phyloP scores from a whole-genome alignment of 768 basidiomycete species.

The Glaciozyma antarctica region DNA sequence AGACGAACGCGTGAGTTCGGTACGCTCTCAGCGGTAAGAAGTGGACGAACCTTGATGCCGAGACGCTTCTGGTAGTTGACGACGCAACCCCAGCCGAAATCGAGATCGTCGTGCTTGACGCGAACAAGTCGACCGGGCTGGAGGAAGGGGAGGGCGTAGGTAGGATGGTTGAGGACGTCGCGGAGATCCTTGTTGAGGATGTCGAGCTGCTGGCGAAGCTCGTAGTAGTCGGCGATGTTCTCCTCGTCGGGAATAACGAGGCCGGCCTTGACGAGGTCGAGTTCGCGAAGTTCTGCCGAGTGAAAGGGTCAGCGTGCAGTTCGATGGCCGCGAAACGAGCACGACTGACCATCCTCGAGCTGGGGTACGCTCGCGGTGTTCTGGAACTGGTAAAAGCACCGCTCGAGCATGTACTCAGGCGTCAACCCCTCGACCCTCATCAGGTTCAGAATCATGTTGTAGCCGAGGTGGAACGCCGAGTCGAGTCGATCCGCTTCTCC shows the following conservation, averaged over 20 bases:
- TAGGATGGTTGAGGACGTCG: conserved; percentile 87
- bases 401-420: conserved; percentile 94
- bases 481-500: conserved; percentile 93
- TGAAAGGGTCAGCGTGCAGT: neutral
- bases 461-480: conserved; percentile 96
- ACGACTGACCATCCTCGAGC: conserved; percentile 63
- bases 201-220: conserved; percentile 83
- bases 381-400: conserved; percentile 98
- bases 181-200: conserved; percentile 79
- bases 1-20: neutral
- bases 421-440: conserved; percentile 98
- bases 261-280: conserved; percentile 56
- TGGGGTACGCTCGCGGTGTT: conserved; percentile 80
- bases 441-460: conserved; percentile 97
- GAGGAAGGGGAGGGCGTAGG: conserved; percentile 87
- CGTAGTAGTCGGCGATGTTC: conserved; percentile 79
- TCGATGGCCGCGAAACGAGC: neutral
- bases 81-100: conserved; percentile 95
- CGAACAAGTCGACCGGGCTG: conserved; percentile 86
- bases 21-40: neutral
- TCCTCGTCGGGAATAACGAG: conserved; percentile 76
- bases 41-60: conserved; percentile 58
- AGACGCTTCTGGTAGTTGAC: conserved; percentile 82
- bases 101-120: conserved; percentile 69
- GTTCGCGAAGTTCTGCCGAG: conserved; percentile 60